Percentiles rank a stretch among this genome's conserved stretches.
Conservation (phyloP, 1,284 basidiomycete genomes). For the Garcileccinum viscosum region DNA sequence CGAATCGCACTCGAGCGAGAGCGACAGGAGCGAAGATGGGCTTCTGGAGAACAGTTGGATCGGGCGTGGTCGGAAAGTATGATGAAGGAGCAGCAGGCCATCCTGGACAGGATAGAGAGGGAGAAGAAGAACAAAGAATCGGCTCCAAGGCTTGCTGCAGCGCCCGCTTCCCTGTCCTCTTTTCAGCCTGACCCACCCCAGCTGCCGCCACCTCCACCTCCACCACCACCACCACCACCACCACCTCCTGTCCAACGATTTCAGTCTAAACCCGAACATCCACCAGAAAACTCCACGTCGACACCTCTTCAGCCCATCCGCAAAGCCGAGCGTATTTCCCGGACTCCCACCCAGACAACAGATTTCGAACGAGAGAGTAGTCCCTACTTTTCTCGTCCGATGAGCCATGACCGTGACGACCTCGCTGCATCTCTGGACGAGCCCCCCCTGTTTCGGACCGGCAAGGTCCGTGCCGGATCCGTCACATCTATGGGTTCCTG, state of each 20-base stretch:
- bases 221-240: neutral
- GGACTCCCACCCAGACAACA: constrained; percentile 22
- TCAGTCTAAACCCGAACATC: constrained; percentile 13
- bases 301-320: constrained; percentile 16
- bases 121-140: constrained; percentile 30
- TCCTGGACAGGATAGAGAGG: constrained; percentile 44
- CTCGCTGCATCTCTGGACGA: constrained; percentile 27
- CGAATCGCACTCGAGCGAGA: constrained; percentile 48
- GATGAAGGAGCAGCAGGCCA: constrained; percentile 49
- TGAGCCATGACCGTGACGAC: constrained; percentile 28
- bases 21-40: constrained; percentile 49
- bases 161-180: neutral
- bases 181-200: constrained; percentile 11
- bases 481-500: constrained; percentile 36
- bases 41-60: constrained; percentile 41
- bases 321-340: constrained; percentile 23
- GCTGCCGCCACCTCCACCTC: accelerated
- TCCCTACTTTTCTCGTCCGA: constrained; percentile 22
- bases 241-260: constrained; percentile 4
- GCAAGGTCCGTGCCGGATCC: constrained; percentile 38
- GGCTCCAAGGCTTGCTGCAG: neutral
- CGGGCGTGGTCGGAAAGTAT: constrained; percentile 45
- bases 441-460: constrained; percentile 18
- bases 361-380: constrained; percentile 32
- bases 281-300: constrained; percentile 17